These are phyloP conservation scores for Sarocladium oryzae DNA, from an alignment of 2,329 filamentous ascomycete species.

Conservation along the genomic window DNA sequence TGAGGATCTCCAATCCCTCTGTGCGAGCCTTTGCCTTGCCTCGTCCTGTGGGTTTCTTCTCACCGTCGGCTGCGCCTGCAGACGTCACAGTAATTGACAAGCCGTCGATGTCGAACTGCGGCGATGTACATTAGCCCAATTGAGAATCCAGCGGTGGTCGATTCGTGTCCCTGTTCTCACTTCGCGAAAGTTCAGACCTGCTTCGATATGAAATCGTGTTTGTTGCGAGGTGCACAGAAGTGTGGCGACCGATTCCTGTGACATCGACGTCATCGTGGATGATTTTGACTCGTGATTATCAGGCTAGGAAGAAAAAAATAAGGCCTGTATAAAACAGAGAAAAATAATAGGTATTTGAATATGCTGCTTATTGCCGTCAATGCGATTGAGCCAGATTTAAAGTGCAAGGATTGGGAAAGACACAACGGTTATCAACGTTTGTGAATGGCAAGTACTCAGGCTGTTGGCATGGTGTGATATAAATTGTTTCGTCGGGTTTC, in stretches of 20 bases:
- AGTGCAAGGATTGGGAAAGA: no score
- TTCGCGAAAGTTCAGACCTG: conserved; percentile 45
- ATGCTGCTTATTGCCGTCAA: no score
- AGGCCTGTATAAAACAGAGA: not conserved
- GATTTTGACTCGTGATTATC: not conserved
- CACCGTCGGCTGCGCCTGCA: conserved; percentile 14
- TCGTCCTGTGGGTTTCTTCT: conserved; percentile 39
- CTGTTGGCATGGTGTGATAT: not conserved
- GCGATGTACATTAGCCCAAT: not conserved
- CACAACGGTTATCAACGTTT: no score
- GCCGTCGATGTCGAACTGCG: conserved; percentile 54
- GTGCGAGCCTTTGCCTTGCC: conserved; percentile 39
- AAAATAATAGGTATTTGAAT: not conserved
- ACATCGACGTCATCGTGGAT: conserved; percentile 39
- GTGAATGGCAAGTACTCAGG: no score
- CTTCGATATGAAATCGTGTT: conserved; percentile 57
- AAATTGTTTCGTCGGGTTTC: not conserved
- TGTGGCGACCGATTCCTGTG: conserved; percentile 42
- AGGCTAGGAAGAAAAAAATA: not conserved
- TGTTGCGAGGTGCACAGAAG: conserved; percentile 61
- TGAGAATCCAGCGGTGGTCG: not conserved
- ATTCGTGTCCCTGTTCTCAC: conserved; percentile 27
- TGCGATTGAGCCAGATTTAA: no score
- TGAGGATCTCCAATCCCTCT: conserved; percentile 60
- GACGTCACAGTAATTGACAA: conserved; percentile 61